Conservation (phyloP, 495 filamentous ascomycete genomes). For the Letharia columbiana region DNA sequence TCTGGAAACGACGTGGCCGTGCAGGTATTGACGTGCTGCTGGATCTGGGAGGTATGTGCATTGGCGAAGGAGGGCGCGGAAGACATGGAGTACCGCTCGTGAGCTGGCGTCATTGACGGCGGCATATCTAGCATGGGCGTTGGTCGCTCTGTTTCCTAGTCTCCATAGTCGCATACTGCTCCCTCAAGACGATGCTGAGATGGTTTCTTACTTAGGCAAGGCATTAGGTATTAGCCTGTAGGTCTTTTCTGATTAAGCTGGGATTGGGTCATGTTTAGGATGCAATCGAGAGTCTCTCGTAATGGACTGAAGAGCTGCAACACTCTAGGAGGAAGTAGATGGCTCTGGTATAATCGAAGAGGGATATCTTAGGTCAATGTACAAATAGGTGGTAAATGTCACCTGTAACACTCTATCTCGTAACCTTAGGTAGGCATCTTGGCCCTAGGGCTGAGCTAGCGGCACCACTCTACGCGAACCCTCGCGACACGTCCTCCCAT, state of each 20-base stretch:
- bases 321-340: not conserved
- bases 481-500: constrained; percentile 17
- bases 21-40: constrained; percentile 52
- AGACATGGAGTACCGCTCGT: constrained; percentile 50
- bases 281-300: not conserved
- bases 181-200: not conserved
- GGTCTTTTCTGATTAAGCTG: not conserved
- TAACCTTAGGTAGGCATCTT: not conserved
- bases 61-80: constrained; percentile 75
- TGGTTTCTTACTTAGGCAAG: not conserved
- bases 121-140: constrained; percentile 6
- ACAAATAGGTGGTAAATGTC: too few relatives aligned
- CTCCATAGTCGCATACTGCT: constrained; percentile 18
- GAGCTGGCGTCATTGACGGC: constrained; percentile 8
- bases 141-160: not conserved
- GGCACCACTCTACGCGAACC: constrained; percentile 3
- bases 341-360: not conserved
- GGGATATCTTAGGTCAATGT: not conserved
- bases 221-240: not conserved
- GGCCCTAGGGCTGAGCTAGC: not conserved
- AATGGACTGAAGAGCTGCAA: not conserved
- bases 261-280: not conserved
- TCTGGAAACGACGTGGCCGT: constrained; percentile 46
- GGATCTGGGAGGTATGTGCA: constrained; percentile 75
- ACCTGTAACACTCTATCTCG: too few relatives aligned